These are phyloP conservation scores for Boletus vinaceobasis DNA, from an alignment of 768 basidiomycete species.

Conservation along the genomic window DNA sequence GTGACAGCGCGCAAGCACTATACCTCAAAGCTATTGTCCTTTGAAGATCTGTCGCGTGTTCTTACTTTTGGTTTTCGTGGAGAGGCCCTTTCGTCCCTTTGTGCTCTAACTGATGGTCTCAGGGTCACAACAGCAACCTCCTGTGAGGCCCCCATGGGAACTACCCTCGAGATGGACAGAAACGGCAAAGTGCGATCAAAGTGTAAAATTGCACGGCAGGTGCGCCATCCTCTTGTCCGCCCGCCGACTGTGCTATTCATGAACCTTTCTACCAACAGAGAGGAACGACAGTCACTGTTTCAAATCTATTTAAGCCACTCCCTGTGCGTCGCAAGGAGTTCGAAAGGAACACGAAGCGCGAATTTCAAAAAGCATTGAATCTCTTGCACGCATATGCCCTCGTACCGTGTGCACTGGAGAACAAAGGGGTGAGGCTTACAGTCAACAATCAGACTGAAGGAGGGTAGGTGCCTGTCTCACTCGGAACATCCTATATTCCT, in stretches of 20 bases:
- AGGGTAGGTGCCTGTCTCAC: slow-evolving; percentile 50
- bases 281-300: slow-evolving; percentile 79
- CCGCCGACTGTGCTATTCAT: not conserved
- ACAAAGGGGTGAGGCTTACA: slow-evolving; percentile 64
- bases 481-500: not conserved
- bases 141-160: slow-evolving; percentile 72
- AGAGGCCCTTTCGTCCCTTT: slow-evolving; percentile 92
- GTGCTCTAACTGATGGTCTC: slow-evolving; percentile 72
- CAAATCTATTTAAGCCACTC: slow-evolving; percentile 71
- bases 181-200: slow-evolving; percentile 57
- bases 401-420: slow-evolving; percentile 62
- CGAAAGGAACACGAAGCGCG: slow-evolving; percentile 82
- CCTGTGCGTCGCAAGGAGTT: slow-evolving; percentile 93
- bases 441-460: slow-evolving; percentile 67
- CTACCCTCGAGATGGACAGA: slow-evolving; percentile 67
- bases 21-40: slow-evolving; percentile 85
- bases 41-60: slow-evolving; percentile 68
- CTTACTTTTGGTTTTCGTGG: slow-evolving; percentile 92
- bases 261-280: slow-evolving; percentile 43
- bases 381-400: slow-evolving; percentile 87
- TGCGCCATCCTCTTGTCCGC: slow-evolving; percentile 29
- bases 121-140: slow-evolving; percentile 71
- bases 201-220: slow-evolving; percentile 75
- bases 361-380: slow-evolving; percentile 81
- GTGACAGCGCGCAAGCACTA: slow-evolving; percentile 79